These are phyloP conservation scores for Dendrothele bispora DNA, from an alignment of 768 basidiomycete genomes.

Conservation along the genomic window DNA sequence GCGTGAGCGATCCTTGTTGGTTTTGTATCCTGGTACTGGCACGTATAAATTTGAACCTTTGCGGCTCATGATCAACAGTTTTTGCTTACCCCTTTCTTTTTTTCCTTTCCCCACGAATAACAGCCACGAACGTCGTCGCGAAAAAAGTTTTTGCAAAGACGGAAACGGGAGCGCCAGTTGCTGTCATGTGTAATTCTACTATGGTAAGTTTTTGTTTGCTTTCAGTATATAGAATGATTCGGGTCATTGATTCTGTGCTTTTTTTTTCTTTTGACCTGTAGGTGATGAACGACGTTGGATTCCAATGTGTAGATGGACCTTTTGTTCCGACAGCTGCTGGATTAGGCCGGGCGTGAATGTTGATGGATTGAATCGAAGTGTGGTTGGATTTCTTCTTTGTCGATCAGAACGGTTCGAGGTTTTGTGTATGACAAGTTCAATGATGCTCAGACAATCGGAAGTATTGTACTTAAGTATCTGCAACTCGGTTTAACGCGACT, in stretches of 20 bases:
- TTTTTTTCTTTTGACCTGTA: constrained; percentile 16
- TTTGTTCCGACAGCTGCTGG: constrained; percentile 35
- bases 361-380: background rate
- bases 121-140: constrained; percentile 50
- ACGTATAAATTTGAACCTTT: too few relatives aligned
- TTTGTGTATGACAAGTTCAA: background rate
- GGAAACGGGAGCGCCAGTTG: constrained; percentile 39
- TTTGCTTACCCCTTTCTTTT: background rate
- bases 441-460: too few relatives aligned
- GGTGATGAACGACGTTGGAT: constrained; percentile 48
- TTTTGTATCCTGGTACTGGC: too few relatives aligned
- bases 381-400: background rate
- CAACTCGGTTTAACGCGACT: too few relatives aligned
- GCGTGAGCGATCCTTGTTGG: constrained; percentile 62
- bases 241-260: background rate
- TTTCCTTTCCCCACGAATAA: background rate
- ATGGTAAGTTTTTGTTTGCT: constrained; percentile 33
- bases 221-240: too few relatives aligned
- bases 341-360: background rate
- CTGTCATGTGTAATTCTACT: constrained; percentile 55
- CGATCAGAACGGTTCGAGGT: background rate
- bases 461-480: too few relatives aligned
- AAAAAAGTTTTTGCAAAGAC: constrained; percentile 49
- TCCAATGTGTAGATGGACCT: constrained; percentile 48
- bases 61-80: too few relatives aligned